A percentile compares a stretch with the other conserved stretches of the same genome.
These are phyloP conservation scores for Vicia faba DNA, from an alignment of 306 rosid genomes.

Conservation along the genomic window DNA sequence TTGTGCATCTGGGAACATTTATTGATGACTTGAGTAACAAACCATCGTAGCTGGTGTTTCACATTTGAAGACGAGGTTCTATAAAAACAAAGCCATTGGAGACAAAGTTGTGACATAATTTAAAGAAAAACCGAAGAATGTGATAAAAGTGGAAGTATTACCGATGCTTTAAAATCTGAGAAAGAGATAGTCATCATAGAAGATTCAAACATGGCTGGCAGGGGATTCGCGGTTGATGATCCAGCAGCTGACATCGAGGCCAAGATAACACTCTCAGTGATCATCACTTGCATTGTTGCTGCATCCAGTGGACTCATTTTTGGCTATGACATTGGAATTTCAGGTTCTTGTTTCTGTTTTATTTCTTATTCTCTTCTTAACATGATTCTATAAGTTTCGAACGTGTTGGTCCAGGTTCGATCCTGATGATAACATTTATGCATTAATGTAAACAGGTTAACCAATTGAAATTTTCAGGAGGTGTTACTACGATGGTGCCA, in stretches of 20 bases:
- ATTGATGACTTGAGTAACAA: conserved; percentile 20
- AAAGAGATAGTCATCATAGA: not conserved
- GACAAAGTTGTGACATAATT: not conserved
- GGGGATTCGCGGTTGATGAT: conserved; percentile 36
- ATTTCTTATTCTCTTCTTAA: no score
- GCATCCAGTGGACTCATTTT: conserved; percentile 66
- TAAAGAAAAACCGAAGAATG: no score
- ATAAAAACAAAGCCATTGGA: conserved; percentile 36
- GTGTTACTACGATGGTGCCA: conserved; percentile 65
- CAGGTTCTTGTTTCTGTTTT: conserved; percentile 40
- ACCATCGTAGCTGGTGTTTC: conserved; percentile 41
- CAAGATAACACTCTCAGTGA: conserved; percentile 50
- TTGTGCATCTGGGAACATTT: conserved; percentile 21
- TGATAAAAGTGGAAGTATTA: not conserved
- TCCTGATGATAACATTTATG: no score
- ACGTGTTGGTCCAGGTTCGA: no score
- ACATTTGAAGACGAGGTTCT: conserved; percentile 38
- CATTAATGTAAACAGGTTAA: not conserved
- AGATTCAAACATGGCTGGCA: conserved; percentile 47
- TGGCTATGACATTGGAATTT: conserved; percentile 66
- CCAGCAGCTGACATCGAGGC: conserved; percentile 27
- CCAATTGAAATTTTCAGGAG: conserved; percentile 45
- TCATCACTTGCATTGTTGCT: conserved; percentile 60
- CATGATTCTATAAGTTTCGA: not conserved
- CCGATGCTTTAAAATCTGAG: conserved; percentile 2